Conservation (phyloP, 352 stramenopile species). For the Pythium rishiriense region DNA sequence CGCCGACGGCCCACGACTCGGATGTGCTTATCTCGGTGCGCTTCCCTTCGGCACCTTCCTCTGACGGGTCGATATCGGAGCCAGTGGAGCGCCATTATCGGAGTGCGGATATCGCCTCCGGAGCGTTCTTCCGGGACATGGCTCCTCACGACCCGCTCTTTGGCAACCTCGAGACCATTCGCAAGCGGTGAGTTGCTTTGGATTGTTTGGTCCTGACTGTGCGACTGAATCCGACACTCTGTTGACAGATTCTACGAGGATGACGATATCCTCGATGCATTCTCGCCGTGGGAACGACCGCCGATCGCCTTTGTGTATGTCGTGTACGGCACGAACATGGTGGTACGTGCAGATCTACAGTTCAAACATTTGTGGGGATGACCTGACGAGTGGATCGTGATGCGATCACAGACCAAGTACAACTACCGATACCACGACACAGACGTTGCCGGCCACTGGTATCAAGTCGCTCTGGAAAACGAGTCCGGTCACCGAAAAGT, state of each 20-base stretch:
- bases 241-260: slow-evolving; percentile 58
- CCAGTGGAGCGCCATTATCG: slow-evolving; percentile 54
- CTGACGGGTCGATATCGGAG: not conserved
- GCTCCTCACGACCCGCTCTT: slow-evolving; percentile 61
- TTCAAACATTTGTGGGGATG: not conserved
- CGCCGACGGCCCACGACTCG: slow-evolving; percentile 49
- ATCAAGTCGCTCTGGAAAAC: slow-evolving; percentile 53
- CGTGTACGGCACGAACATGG: slow-evolving; percentile 77
- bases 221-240: not conserved
- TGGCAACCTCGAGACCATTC: slow-evolving; percentile 52
- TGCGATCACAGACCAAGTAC: slow-evolving; percentile 48
- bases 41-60: slow-evolving; percentile 25
- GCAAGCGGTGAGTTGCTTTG: slow-evolving; percentile 34
- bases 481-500: slow-evolving; percentile 47
- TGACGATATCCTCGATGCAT: slow-evolving; percentile 62
- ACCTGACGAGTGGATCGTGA: not conserved
- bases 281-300: slow-evolving; percentile 61
- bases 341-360: slow-evolving; percentile 36
- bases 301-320: slow-evolving; percentile 75
- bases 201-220: not conserved
- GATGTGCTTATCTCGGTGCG: slow-evolving; percentile 58
- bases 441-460: slow-evolving; percentile 54
- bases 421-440: slow-evolving; percentile 74
- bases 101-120: slow-evolving; percentile 63
- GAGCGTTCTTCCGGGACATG: slow-evolving; percentile 73